A percentile compares a stretch with the other conserved stretches of the same genome.
phyloP scores from a whole-genome alignment of 441 rosid genomes.

The Syzygium syzygioides region DNA sequence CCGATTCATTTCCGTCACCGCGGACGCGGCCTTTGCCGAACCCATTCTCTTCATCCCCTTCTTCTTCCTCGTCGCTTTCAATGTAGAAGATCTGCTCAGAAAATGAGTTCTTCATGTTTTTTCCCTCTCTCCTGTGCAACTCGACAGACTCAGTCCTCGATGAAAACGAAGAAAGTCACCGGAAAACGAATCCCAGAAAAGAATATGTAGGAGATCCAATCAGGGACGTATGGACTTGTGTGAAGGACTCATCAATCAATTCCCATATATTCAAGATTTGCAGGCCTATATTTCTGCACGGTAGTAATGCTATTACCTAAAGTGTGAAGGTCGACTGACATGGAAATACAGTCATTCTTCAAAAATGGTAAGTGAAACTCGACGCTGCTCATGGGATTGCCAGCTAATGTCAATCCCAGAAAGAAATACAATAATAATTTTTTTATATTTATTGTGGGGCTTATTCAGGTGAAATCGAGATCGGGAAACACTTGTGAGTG shows the following conservation, averaged over 20 bases:
- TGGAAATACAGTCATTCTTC: background rate
- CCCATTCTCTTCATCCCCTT: slow-evolving; percentile 38
- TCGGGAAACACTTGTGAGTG: background rate
- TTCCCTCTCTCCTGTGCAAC: background rate
- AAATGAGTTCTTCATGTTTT: slow-evolving; percentile 65
- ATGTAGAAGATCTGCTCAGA: slow-evolving; percentile 83
- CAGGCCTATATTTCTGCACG: background rate
- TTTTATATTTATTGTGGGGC: background rate
- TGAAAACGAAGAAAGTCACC: background rate
- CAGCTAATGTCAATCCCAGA: background rate
- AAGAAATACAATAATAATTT: background rate
- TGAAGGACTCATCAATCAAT: background rate
- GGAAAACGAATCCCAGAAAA: background rate
- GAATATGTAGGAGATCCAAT: background rate
- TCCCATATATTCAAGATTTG: background rate
- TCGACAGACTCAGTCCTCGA: background rate
- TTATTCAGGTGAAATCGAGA: background rate
- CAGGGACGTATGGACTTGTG: background rate
- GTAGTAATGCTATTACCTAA: background rate
- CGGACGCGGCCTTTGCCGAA: slow-evolving; percentile 16
- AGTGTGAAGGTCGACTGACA: background rate
- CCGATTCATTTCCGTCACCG: slow-evolving; percentile 48
- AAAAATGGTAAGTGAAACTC: background rate
- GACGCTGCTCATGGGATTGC: background rate
- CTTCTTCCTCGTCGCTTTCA: slow-evolving; percentile 80